A percentile compares a stretch with the other conserved stretches of the same genome.
Evolutionary conservation across 495 filamentous ascomycete species (phyloP).

Genomic region (Hypoxylon trugodes): DNA sequence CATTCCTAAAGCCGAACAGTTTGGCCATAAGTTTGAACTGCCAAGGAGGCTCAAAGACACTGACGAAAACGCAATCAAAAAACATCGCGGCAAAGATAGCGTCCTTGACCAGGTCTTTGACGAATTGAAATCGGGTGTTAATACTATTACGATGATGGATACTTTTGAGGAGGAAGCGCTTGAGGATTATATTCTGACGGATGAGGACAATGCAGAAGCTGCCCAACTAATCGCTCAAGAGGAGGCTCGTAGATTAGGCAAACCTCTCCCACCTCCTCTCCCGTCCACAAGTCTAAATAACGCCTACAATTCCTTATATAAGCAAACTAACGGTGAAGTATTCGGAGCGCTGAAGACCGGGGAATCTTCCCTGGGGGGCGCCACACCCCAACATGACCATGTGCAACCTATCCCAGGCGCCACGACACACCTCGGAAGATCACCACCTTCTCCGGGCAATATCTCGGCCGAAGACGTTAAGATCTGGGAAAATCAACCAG

Average conservation of each 20-base stretch:
- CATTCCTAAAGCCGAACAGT: constrained; percentile 61
- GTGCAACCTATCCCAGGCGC: constrained; percentile 3
- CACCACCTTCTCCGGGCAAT: background rate
- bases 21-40: constrained; percentile 64
- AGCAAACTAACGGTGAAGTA: too few species aligned
- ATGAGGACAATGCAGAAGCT: constrained; percentile 47
- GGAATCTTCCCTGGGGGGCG: too few species aligned
- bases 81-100: constrained; percentile 67
- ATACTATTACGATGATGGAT: constrained; percentile 51
- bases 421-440: background rate
- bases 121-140: constrained; percentile 36
- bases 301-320: too few species aligned
- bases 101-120: constrained; percentile 76
- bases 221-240: constrained; percentile 38
- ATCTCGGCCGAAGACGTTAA: background rate
- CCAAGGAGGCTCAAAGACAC: constrained; percentile 65
- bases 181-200: constrained; percentile 43
- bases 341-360: too few species aligned
- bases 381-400: background rate
- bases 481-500: background rate
- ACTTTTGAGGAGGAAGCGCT: constrained; percentile 57
- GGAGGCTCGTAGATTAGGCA: constrained; percentile 32
- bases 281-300: background rate
- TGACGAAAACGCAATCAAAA: constrained; percentile 59
- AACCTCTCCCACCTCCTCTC: background rate